These are phyloP conservation scores for Akanthomyces dipterigenus DNA, from an alignment of 2,329 filamentous ascomycete species.

Conservation along the genomic window DNA sequence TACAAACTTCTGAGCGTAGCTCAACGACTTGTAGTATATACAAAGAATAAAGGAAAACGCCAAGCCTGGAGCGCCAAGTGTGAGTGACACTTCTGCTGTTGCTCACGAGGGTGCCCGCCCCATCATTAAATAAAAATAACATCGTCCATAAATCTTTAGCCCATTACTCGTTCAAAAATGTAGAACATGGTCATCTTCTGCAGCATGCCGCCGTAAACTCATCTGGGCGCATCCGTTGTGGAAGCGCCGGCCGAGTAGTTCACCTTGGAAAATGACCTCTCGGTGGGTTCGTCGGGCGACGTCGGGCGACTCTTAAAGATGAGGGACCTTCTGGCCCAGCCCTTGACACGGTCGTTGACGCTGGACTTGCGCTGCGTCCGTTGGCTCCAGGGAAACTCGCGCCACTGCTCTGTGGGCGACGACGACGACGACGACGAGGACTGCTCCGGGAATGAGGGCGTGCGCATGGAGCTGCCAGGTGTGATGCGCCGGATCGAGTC, in stretches of 20 bases:
- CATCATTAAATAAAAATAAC: neutral
- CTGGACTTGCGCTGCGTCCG: constrained; percentile 22
- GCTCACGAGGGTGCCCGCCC: neutral
- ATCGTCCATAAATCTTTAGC: neutral
- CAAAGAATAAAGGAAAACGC: constrained; percentile 5
- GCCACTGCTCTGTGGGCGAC: constrained; percentile 17
- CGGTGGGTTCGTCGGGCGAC: constrained; percentile 16
- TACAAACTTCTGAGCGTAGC: constrained; percentile 1
- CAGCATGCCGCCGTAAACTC: neutral
- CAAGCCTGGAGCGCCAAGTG: neutral
- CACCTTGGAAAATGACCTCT: constrained; percentile 9
- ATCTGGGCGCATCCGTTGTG: neutral
- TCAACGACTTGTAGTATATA: constrained; percentile 7
- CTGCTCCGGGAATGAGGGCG: constrained; percentile 10
- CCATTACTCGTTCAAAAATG: constrained; percentile 2
- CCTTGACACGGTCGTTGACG: constrained; percentile 26
- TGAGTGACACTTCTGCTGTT: neutral
- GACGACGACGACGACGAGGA: too few relatives aligned
- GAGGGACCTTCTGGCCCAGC: constrained; percentile 29
- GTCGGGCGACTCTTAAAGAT: constrained; percentile 18
- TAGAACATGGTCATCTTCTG: neutral
- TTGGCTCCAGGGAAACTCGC: constrained; percentile 23
- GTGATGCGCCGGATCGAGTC: constrained; percentile 15
- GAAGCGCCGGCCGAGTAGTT: constrained; percentile 1
- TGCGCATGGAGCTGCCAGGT: constrained; percentile 1